These are phyloP conservation scores for Leccinellum luteum DNA, from an alignment of 768 basidiomycete species.

Conservation along the genomic window DNA sequence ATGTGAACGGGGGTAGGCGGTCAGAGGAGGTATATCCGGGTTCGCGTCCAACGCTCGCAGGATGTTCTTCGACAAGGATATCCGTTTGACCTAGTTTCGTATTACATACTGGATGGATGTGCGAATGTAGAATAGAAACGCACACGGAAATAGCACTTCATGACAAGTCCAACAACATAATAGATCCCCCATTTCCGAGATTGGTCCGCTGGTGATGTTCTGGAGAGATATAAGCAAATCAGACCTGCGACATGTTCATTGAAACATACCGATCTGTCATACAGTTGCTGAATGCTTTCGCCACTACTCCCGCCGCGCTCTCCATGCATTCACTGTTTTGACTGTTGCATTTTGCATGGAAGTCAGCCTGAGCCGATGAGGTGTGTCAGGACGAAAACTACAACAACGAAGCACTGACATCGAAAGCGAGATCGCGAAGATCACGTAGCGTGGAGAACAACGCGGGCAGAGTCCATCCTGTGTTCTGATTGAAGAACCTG, in stretches of 20 bases:
- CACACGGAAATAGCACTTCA: constrained; percentile 95
- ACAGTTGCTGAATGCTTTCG: constrained; percentile 87
- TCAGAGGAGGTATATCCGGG: constrained; percentile 77
- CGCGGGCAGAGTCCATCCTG: constrained; percentile 83
- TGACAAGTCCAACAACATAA: constrained; percentile 83
- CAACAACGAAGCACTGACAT: constrained; percentile 48
- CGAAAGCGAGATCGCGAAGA: constrained; percentile 80
- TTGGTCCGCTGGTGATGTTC: constrained; percentile 66
- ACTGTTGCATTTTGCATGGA: constrained; percentile 53
- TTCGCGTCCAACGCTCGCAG: constrained; percentile 85
- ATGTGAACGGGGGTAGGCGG: constrained; percentile 77
- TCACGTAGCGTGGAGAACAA: constrained; percentile 81
- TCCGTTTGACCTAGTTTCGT: constrained; percentile 70
- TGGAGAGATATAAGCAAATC: constrained; percentile 21
- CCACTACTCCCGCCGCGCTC: constrained; percentile 81
- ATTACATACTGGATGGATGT: neutral
- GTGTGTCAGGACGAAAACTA: constrained; percentile 1
- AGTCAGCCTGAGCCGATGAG: constrained; percentile 48
- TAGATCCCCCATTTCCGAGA: constrained; percentile 91
- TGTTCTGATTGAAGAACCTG: constrained; percentile 75
- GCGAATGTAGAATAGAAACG: constrained; percentile 26
- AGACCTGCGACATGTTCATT: neutral
- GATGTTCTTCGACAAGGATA: constrained; percentile 89
- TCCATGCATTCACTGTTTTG: constrained; percentile 73
- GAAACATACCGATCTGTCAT: constrained; percentile 70